These are phyloP conservation scores for Leptographium lundbergii DNA, from an alignment of 2,329 filamentous ascomycete genomes.

Conservation along the genomic window DNA sequence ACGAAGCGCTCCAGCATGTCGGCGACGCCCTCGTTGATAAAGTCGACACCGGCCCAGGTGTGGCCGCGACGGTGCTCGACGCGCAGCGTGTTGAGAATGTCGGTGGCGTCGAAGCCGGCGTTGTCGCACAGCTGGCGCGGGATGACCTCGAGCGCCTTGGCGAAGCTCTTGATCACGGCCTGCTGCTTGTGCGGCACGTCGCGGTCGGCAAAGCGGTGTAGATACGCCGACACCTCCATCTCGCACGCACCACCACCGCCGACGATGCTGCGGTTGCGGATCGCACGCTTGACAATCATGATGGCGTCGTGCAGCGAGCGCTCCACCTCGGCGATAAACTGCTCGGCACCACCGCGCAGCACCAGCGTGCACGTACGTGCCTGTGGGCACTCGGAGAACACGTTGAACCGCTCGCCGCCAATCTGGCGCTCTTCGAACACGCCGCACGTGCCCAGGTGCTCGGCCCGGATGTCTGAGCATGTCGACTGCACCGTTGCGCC, in stretches of 20 bases:
- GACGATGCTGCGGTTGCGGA: conserved; percentile 89
- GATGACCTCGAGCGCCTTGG: conserved; percentile 93
- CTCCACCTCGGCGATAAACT: conserved; percentile 98
- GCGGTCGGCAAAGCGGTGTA: conserved; percentile 85
- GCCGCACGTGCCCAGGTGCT: conserved; percentile 85
- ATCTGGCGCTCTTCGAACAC: conserved; percentile 93
- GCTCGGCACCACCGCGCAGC: conserved; percentile 89
- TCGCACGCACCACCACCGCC: conserved; percentile 89
- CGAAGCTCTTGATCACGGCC: conserved; percentile 93
- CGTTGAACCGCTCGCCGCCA: conserved; percentile 93
- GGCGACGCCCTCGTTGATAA: conserved; percentile 77
- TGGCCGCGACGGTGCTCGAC: conserved; percentile 93
- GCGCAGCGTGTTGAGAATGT: conserved; percentile 90
- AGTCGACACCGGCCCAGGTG: conserved; percentile 93
- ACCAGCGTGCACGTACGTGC: conserved; percentile 96
- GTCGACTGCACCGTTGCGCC: conserved; percentile 89
- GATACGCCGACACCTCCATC: conserved; percentile 92
- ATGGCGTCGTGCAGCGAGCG: conserved; percentile 96
- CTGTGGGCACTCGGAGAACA: conserved; percentile 90
- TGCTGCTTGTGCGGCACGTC: conserved; percentile 93
- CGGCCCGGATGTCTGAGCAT: conserved; percentile 82
- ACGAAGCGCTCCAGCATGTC: conserved; percentile 95
- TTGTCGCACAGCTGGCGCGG: conserved; percentile 97
- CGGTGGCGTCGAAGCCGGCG: conserved; percentile 93
- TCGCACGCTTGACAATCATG: conserved; percentile 98